phyloP scores from a whole-genome alignment of 139 green algal genomes.

The Auxenochlorella pyrenoidosa region DNA sequence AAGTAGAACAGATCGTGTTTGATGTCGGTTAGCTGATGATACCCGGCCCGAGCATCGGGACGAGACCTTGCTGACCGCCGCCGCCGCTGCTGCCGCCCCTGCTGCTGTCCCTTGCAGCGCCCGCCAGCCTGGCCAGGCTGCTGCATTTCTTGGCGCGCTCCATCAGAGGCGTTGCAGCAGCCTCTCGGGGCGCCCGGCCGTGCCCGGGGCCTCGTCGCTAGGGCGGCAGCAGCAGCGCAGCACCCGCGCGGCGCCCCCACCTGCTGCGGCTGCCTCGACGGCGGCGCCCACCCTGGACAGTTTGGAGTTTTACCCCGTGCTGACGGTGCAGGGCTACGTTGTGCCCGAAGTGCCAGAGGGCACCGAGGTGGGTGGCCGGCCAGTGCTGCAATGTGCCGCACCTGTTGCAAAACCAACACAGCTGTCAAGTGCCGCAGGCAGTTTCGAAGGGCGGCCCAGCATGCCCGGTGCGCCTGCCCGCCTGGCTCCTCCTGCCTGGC shows the following conservation, averaged over 20 bases:
- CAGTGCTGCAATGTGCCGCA: background rate
- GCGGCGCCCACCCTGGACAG: background rate
- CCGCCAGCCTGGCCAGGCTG: no score
- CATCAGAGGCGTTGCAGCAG: no score
- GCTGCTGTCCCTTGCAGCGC: background rate
- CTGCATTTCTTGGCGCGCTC: no score
- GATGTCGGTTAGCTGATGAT: background rate
- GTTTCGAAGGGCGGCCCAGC: no score
- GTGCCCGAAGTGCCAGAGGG: constrained; percentile 11
- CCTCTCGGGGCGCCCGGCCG: background rate
- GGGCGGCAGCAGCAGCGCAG: background rate
- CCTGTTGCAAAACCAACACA: no score
- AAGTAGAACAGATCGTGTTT: background rate
- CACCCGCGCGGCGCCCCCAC: background rate
- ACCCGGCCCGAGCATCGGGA: background rate
- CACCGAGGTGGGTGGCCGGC: background rate
- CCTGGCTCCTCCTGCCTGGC: no score
- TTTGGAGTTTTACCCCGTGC: constrained; percentile 1
- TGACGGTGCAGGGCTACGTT: constrained; percentile 22
- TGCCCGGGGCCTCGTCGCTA: background rate
- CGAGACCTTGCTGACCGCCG: no score
- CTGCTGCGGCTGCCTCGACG: background rate
- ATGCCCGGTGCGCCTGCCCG: no score
- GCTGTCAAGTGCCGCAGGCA: no score
- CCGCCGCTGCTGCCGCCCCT: no score